phyloP scores from a whole-genome alignment of 2,329 filamentous ascomycete species.

The Penicillium sp. region DNA sequence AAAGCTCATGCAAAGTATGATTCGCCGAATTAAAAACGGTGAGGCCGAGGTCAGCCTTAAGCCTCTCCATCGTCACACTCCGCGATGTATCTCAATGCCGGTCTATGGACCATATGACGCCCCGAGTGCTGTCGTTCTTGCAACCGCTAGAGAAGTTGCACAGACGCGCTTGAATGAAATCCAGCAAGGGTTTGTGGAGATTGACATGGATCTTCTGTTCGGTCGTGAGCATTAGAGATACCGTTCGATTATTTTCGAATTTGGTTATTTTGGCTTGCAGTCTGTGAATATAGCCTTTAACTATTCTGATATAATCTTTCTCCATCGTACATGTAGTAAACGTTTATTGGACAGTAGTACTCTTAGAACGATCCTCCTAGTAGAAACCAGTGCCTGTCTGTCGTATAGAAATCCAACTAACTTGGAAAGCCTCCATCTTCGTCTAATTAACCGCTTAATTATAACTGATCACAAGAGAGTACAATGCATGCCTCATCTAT shows the following conservation, averaged over 20 bases:
- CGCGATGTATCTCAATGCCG: background rate
- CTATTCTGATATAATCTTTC: background rate
- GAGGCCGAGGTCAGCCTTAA: background rate
- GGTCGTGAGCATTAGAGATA: background rate
- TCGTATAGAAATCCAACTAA: background rate
- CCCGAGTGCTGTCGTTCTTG: background rate
- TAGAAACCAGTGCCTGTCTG: background rate
- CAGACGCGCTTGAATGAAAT: background rate
- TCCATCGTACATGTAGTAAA: background rate
- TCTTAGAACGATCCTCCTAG: background rate
- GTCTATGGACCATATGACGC: constrained; percentile 1
- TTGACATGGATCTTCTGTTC: background rate
- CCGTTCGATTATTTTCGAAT: background rate
- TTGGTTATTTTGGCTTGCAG: background rate
- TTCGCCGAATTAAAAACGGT: background rate
- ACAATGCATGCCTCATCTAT: background rate
- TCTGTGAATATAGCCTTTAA: too few relatives aligned
- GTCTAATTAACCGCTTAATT: background rate
- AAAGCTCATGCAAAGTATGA: background rate
- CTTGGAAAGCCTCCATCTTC: background rate
- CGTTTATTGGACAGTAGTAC: background rate
- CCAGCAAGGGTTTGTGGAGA: background rate
- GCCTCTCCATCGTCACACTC: background rate
- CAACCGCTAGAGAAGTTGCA: background rate
- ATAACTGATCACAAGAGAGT: background rate